phyloP scores from a whole-genome alignment of 768 basidiomycete species.

The Xerocomus spinulosus region DNA sequence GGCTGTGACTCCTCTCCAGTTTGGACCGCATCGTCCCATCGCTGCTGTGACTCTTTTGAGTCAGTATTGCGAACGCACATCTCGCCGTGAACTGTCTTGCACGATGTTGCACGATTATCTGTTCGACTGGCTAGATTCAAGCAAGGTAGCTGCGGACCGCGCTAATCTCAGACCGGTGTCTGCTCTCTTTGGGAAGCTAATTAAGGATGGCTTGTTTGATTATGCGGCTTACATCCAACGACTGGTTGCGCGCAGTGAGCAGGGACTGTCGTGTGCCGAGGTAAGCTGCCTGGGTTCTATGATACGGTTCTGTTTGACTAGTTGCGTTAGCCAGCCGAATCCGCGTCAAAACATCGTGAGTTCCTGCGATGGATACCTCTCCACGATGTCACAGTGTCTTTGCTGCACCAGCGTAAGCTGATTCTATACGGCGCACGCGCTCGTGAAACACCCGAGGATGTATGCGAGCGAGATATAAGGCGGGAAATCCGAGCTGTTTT shows the following conservation, averaged over 20 bases:
- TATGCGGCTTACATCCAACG: slow-evolving; percentile 74
- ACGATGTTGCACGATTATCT: slow-evolving; percentile 69
- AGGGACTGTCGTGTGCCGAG: slow-evolving; percentile 50
- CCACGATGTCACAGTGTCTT: slow-evolving; percentile 50
- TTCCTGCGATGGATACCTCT: slow-evolving; percentile 74
- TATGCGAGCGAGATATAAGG: slow-evolving; percentile 65
- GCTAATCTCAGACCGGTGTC: slow-evolving; percentile 58
- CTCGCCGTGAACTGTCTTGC: slow-evolving; percentile 56
- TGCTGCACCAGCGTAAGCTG: slow-evolving; percentile 64
- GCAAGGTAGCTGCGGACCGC: slow-evolving; percentile 53
- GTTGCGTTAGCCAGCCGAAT: slow-evolving; percentile 4
- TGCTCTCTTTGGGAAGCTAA: slow-evolving; percentile 66
- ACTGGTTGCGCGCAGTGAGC: slow-evolving; percentile 74
- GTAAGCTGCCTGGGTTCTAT: slow-evolving; percentile 31
- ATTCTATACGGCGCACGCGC: slow-evolving; percentile 65
- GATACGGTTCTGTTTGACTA: background rate
- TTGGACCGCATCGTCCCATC: slow-evolving; percentile 76
- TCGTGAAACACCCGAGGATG: slow-evolving; percentile 67
- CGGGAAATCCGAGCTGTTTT: slow-evolving; percentile 60
- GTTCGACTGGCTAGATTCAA: slow-evolving; percentile 77
- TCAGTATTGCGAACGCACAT: slow-evolving; percentile 59
- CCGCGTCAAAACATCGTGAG: slow-evolving; percentile 58
- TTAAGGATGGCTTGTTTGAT: slow-evolving; percentile 66
- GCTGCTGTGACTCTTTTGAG: slow-evolving; percentile 67
- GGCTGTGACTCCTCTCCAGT: slow-evolving; percentile 77